phyloP scores from a whole-genome alignment of 495 filamentous ascomycete genomes.

The Penicillium odoratum region DNA sequence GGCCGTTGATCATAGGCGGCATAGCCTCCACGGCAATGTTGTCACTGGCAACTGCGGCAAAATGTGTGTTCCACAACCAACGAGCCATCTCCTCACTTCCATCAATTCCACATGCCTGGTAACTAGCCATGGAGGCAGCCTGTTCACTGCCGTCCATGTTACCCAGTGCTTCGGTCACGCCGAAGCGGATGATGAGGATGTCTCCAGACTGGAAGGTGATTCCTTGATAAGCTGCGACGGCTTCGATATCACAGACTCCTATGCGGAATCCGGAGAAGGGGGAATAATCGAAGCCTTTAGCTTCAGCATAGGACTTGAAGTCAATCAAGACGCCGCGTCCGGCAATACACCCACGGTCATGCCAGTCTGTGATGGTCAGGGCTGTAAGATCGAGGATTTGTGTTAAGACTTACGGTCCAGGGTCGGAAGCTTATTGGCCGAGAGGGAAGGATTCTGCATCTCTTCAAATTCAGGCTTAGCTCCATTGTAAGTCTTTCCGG shows the following conservation, averaged over 20 bases:
- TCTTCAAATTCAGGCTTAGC: constrained; percentile 39
- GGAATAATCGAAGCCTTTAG: constrained; percentile 31
- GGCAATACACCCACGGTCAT: constrained; percentile 39
- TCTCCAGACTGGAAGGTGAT: constrained; percentile 40
- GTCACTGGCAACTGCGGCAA: constrained; percentile 35
- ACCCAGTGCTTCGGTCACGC: constrained; percentile 39
- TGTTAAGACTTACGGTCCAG: constrained; percentile 23
- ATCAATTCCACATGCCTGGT: constrained; percentile 24
- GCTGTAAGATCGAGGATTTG: background rate
- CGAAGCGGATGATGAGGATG: constrained; percentile 47
- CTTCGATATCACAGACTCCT: constrained; percentile 28
- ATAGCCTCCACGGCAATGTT: constrained; percentile 30
- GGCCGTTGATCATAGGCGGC: constrained; percentile 21
- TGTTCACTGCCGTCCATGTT: constrained; percentile 33
- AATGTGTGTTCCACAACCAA: constrained; percentile 36
- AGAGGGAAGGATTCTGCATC: constrained; percentile 24
- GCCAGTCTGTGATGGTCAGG: constrained; percentile 29
- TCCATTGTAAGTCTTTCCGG: constrained; percentile 57
- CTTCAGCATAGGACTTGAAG: constrained; percentile 39
- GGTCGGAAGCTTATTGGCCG: constrained; percentile 13
- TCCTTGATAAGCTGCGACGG: constrained; percentile 31
- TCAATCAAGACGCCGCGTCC: constrained; percentile 50
- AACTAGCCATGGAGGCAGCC: constrained; percentile 14
- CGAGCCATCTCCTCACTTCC: constrained; percentile 26
- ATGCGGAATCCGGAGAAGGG: constrained; percentile 39